phyloP scores from a whole-genome alignment of 129 eudicot genomes.

The Helianthus annuus region HanXRQr2.0-SUNRISE NC_035435.2:26693264-26693763 shows the following conservation, averaged over 20 bases:
- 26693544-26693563: neutral
- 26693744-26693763: neutral
- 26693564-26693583: constrained; percentile 83
- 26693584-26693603: constrained; percentile 94
- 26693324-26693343: neutral
- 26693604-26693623: constrained; percentile 97
- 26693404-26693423: neutral
- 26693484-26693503: too few species aligned
- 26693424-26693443: neutral
- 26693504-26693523: neutral
- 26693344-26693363: neutral
- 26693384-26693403: neutral
- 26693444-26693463: too few species aligned
- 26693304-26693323: too few species aligned
- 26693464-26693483: too few species aligned
- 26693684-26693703: neutral
- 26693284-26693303: too few species aligned
- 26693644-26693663: constrained; percentile 8
- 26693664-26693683: neutral
- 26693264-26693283: neutral
- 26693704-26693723: neutral
- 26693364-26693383: neutral
- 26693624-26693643: constrained; percentile 76
- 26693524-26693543: neutral
- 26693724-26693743: neutral